Percentiles rank a stretch among this genome's conserved stretches.
Evolutionary conservation across 768 basidiomycete species (phyloP).

Genomic region (Amanita jacksonii): DNA sequence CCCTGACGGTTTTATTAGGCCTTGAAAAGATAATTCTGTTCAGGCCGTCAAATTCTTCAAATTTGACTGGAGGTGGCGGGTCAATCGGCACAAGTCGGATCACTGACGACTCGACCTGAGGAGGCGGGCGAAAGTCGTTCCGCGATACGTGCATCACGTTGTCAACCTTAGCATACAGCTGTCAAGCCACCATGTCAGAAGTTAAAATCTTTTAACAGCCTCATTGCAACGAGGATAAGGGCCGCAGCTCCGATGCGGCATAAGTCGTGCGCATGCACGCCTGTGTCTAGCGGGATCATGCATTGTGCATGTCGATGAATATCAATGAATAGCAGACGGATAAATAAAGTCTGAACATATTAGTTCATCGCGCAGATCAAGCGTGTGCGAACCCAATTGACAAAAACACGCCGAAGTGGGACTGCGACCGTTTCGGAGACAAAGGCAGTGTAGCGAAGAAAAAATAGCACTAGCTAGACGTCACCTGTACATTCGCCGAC

Average conservation of each 20-base stretch:
- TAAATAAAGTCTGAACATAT: too few species aligned
- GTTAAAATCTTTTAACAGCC: too few species aligned
- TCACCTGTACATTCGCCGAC: constrained; percentile 90
- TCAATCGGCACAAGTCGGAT: constrained; percentile 87
- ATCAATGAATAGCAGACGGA: neutral
- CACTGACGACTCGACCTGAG: constrained; percentile 89
- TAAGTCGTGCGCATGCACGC: neutral
- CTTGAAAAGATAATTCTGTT: constrained; percentile 84
- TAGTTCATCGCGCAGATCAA: too few species aligned
- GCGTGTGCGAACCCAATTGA: too few species aligned
- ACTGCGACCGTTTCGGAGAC: too few species aligned
- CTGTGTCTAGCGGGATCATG: neutral
- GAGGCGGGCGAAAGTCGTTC: constrained; percentile 94
- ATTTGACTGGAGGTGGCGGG: constrained; percentile 91
- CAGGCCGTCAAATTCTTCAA: constrained; percentile 96
- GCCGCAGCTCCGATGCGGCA: too few species aligned
- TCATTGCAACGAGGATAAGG: too few species aligned
- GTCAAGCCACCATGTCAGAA: neutral
- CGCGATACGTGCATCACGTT: constrained; percentile 94
- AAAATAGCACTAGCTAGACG: too few species aligned
- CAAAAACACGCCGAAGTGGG: too few species aligned
- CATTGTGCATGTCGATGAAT: neutral
- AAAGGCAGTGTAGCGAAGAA: too few species aligned
- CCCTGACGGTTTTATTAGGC: constrained; percentile 84
- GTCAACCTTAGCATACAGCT: constrained; percentile 91